Percentiles rank a stretch among this genome's conserved stretches.
phyloP scores from a whole-genome alignment of 768 basidiomycete genomes.

The Paxillus ammoniavirescens region DNA sequence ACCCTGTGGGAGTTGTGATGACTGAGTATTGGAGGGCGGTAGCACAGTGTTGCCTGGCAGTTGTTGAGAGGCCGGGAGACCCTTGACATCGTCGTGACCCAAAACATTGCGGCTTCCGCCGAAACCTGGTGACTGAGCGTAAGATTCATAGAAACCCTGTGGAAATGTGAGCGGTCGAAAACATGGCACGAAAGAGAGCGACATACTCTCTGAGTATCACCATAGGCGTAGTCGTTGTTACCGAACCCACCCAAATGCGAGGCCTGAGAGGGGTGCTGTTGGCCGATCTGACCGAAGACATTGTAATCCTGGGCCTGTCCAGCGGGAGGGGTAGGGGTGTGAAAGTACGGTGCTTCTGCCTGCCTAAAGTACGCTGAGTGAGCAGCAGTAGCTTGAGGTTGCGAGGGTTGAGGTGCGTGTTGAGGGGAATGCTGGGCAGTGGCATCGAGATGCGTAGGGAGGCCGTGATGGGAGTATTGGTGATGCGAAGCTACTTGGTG shows the following conservation, averaged over 20 bases:
- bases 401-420: slow-evolving; percentile 38
- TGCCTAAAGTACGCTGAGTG: slow-evolving; percentile 70
- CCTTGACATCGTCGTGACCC: slow-evolving; percentile 76
- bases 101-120: slow-evolving; percentile 57
- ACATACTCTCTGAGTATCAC: slow-evolving; percentile 64
- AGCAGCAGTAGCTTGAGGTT: slow-evolving; percentile 52
- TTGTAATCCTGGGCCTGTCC: slow-evolving; percentile 59
- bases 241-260: slow-evolving; percentile 55
- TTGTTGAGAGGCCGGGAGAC: slow-evolving; percentile 57
- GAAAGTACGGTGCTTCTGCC: slow-evolving; percentile 70
- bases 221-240: slow-evolving; percentile 66
- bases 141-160: slow-evolving; percentile 78
- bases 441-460: slow-evolving; percentile 63
- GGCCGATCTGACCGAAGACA: slow-evolving; percentile 63
- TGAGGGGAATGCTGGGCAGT: slow-evolving; percentile 40
- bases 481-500: slow-evolving; percentile 37
- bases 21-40: slow-evolving; percentile 52
- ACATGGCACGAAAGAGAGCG: not conserved
- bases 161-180: slow-evolving; percentile 15
- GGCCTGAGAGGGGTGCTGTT: slow-evolving; percentile 53
- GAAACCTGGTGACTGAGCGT: slow-evolving; percentile 63
- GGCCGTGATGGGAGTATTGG: slow-evolving; percentile 64
- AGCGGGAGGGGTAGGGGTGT: slow-evolving; percentile 74
- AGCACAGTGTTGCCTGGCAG: slow-evolving; percentile 49
- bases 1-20: slow-evolving; percentile 51